Conservation (phyloP, 768 basidiomycete genomes). For the Gelatoporia subvermispora region DNA sequence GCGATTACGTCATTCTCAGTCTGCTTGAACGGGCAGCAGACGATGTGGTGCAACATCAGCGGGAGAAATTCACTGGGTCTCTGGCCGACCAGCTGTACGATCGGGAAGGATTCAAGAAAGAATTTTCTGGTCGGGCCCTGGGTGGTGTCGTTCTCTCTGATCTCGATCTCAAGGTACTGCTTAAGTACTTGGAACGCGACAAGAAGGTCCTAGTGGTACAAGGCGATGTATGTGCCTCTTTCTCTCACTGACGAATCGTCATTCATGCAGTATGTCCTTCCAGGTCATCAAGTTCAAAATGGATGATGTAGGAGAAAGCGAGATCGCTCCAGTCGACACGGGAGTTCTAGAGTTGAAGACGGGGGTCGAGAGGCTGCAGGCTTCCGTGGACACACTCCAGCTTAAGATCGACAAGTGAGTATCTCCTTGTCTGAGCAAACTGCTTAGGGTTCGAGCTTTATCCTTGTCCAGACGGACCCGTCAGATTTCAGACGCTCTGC, state of each 20-base stretch:
- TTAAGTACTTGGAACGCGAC: constrained; percentile 81
- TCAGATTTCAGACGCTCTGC: constrained; percentile 62
- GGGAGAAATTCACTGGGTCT: constrained; percentile 37
- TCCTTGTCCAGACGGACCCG: constrained; percentile 48
- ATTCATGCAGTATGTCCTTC: not conserved
- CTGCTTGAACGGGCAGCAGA: constrained; percentile 66
- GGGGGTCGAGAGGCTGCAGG: constrained; percentile 61
- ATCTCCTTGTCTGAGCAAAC: not conserved
- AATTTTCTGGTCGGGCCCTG: constrained; percentile 45
- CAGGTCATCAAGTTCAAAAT: constrained; percentile 80
- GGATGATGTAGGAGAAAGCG: constrained; percentile 31
- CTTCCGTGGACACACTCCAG: constrained; percentile 68
- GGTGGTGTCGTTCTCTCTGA: constrained; percentile 47
- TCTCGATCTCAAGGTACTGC: constrained; percentile 60
- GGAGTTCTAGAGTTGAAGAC: constrained; percentile 79
- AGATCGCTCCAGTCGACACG: constrained; percentile 72
- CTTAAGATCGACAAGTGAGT: constrained; percentile 65
- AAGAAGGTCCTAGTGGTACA: constrained; percentile 56
- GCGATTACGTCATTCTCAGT: constrained; percentile 66
- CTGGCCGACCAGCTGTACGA: constrained; percentile 61
- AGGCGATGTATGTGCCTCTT: constrained; percentile 48
- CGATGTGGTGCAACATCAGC: constrained; percentile 40
- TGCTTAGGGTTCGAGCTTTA: not conserved
- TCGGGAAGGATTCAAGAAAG: constrained; percentile 51
- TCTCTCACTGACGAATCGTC: not conserved